Percentiles rank a stretch among this genome's conserved stretches.
phyloP scores from a whole-genome alignment of 106 monocot genomes.

The Gastrodia elata region DNA sequence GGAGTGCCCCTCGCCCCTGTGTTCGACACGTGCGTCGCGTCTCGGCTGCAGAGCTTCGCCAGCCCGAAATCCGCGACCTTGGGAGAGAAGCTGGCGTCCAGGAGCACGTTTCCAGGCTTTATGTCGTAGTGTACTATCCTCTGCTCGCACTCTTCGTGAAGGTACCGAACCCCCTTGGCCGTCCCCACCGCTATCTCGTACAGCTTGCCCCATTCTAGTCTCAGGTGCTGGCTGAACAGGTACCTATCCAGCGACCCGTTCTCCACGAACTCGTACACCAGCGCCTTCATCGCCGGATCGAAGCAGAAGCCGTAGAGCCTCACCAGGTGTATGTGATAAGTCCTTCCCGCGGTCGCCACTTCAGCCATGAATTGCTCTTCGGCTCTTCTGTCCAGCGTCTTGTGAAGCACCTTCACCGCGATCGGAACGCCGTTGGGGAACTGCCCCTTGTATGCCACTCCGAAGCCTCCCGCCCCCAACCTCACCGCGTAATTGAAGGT shows the following conservation, averaged over 20 bases:
- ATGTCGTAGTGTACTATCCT: slow-evolving; percentile 26
- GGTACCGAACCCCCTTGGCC: slow-evolving; percentile 17
- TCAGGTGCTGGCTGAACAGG: neutral
- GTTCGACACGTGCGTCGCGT: slow-evolving; percentile 5
- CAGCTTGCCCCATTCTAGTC: slow-evolving; percentile 9
- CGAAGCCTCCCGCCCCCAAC: slow-evolving; percentile 7
- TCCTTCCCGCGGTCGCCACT: neutral
- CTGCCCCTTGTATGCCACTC: neutral
- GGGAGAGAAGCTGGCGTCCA: slow-evolving; percentile 8
- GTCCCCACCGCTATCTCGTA: slow-evolving; percentile 17
- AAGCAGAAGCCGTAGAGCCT: slow-evolving; percentile 8
- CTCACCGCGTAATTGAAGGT: neutral
- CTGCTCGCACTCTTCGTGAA: slow-evolving; percentile 22
- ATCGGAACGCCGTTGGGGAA: slow-evolving; percentile 2
- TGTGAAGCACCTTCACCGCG: slow-evolving; percentile 7
- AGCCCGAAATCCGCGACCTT: slow-evolving; percentile 39
- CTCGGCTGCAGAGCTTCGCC: slow-evolving; percentile 17
- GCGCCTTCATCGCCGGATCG: neutral
- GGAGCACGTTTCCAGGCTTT: slow-evolving; percentile 33
- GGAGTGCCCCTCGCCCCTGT: slow-evolving; percentile 19
- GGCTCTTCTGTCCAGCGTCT: neutral
- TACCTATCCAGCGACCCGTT: slow-evolving; percentile 5
- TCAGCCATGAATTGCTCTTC: slow-evolving; percentile 15
- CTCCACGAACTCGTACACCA: slow-evolving; percentile 10
- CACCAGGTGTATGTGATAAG: slow-evolving; percentile 9